A percentile compares a stretch with the other conserved stretches of the same genome.
These are phyloP conservation scores for Xerocomus spinulosus DNA, from an alignment of 768 basidiomycete species.

Conservation along the genomic window DNA sequence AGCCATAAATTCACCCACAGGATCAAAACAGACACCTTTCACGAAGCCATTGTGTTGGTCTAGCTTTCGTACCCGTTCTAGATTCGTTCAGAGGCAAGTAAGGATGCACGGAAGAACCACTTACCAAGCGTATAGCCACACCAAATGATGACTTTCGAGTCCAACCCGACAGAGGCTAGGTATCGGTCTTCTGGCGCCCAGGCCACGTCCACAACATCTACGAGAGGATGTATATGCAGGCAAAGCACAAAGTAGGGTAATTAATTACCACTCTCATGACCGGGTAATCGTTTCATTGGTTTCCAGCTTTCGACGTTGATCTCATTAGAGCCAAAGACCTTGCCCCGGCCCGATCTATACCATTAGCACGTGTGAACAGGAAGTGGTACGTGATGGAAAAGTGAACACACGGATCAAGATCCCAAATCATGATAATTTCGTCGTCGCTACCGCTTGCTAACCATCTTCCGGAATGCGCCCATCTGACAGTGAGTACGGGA, in stretches of 20 bases:
- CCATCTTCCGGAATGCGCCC: conserved; percentile 92
- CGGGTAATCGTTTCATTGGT: conserved; percentile 83
- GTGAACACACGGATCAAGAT: conserved; percentile 79
- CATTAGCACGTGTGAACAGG: conserved; percentile 2
- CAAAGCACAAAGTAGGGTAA: background rate
- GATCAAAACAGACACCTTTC: conserved; percentile 99
- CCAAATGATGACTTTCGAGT: conserved; percentile 91
- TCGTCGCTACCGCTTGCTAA: conserved; percentile 97
- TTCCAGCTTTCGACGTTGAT: conserved; percentile 98
- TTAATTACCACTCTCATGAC: conserved; percentile 85
- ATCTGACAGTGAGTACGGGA: conserved; percentile 84
- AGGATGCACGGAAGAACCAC: conserved; percentile 14
- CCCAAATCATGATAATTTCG: conserved; percentile 95
- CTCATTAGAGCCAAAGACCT: conserved; percentile 92
- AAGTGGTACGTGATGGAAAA: conserved; percentile 1
- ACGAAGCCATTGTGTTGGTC: conserved; percentile 94
- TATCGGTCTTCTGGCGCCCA: conserved; percentile 94
- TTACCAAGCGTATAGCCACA: conserved; percentile 86
- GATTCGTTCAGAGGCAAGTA: background rate
- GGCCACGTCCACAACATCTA: conserved; percentile 92
- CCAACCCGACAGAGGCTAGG: conserved; percentile 90
- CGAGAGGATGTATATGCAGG: conserved; percentile 1
- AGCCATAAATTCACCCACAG: conserved; percentile 96
- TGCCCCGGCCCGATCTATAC: conserved; percentile 69
- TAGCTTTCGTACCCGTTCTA: conserved; percentile 80